phyloP scores from a whole-genome alignment of 371 early-diverging fungal species.

The Vairimorpha necatrix region DNA sequence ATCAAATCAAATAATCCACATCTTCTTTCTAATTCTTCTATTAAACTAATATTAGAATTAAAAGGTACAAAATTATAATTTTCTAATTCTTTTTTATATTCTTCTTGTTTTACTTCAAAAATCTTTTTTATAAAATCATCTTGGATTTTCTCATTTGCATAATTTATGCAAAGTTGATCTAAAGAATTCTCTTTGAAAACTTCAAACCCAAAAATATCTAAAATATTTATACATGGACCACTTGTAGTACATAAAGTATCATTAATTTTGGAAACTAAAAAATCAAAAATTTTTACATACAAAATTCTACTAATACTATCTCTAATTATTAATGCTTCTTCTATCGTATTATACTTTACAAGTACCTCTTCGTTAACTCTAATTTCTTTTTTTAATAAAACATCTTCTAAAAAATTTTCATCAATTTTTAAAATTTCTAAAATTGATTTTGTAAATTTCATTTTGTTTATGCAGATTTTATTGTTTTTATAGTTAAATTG shows the following conservation, averaged over 20 bases:
- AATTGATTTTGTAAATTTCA: conserved; percentile 5
- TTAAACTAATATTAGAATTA: neutral
- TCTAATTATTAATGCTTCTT: conserved; percentile 59
- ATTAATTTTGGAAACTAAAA: conserved; percentile 53
- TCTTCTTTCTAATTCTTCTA: conserved; percentile 59
- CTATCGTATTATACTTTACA: conserved; percentile 66
- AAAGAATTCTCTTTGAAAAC: conserved; percentile 65
- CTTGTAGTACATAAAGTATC: conserved; percentile 3
- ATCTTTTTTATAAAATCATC: conserved; percentile 76
- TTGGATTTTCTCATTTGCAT: conserved; percentile 69
- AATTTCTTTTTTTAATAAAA: conserved; percentile 43
- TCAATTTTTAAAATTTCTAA: conserved; percentile 24
- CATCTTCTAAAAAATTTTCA: conserved; percentile 37
- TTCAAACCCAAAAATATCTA: conserved; percentile 74
- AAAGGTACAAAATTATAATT: conserved; percentile 7
- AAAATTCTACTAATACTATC: conserved; percentile 74
- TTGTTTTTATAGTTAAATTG: conserved; percentile 13
- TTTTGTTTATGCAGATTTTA: conserved; percentile 4
- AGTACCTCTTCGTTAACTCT: conserved; percentile 72
- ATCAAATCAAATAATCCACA: conserved; percentile 63
- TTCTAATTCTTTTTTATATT: conserved; percentile 69
- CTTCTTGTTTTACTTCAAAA: conserved; percentile 75
- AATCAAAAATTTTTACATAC: conserved; percentile 59
- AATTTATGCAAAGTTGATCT: conserved; percentile 68
- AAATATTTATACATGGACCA: conserved; percentile 64